A percentile compares a stretch with the other conserved stretches of the same genome.
phyloP scores from a whole-genome alignment of 768 basidiomycete species.

The Mycena haematopus region DNA sequence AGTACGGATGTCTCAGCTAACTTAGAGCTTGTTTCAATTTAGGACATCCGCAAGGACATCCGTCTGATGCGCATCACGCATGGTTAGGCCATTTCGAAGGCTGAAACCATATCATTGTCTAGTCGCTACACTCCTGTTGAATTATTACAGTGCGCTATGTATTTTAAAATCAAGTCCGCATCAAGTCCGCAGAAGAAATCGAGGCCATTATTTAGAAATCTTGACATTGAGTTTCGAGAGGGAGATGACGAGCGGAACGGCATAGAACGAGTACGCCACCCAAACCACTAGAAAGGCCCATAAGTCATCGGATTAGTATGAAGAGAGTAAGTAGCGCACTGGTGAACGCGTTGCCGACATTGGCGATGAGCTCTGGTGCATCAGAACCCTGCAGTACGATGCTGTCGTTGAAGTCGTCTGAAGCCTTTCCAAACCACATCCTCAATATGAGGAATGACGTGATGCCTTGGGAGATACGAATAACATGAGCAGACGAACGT shows the following conservation, averaged over 20 bases:
- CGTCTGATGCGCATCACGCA: too few relatives aligned
- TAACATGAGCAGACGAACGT: conserved; percentile 9
- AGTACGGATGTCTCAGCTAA: too few relatives aligned
- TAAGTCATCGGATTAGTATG: background rate
- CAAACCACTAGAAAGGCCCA: conserved; percentile 64
- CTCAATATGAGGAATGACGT: conserved; percentile 73
- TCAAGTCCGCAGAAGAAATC: conserved; percentile 5
- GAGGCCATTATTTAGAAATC: conserved; percentile 44
- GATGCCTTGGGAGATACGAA: conserved; percentile 51
- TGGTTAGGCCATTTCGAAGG: too few relatives aligned
- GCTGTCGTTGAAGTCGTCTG: conserved; percentile 75
- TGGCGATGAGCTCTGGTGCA: conserved; percentile 67
- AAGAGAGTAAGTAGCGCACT: conserved; percentile 52
- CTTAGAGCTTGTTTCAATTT: too few relatives aligned
- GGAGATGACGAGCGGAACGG: conserved; percentile 70
- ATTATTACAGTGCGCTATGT: conserved; percentile 10
- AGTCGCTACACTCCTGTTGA: conserved; percentile 18
- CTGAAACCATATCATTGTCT: conserved; percentile 12
- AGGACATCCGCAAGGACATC: too few relatives aligned
- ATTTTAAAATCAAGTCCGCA: background rate
- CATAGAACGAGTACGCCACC: conserved; percentile 79
- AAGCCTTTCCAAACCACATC: conserved; percentile 84
- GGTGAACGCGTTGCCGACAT: conserved; percentile 73
- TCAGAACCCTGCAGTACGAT: conserved; percentile 58
- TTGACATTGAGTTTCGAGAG: conserved; percentile 72